These are phyloP conservation scores for Trametes elegans DNA, from an alignment of 768 basidiomycete species.

Conservation along the genomic window DNA sequence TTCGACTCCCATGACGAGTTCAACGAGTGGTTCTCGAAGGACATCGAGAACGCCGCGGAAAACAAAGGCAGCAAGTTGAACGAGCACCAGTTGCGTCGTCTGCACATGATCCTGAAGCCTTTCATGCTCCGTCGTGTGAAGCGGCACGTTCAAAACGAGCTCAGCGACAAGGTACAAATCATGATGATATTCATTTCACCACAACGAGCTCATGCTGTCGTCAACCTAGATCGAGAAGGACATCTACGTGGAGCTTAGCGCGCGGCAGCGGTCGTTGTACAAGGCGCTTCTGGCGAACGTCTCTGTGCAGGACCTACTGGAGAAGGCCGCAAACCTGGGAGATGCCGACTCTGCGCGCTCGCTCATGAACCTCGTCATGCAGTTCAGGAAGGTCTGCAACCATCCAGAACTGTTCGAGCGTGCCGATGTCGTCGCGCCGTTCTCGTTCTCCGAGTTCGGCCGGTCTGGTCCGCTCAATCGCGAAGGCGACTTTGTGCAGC, in stretches of 20 bases:
- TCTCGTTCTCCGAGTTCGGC: constrained; percentile 83
- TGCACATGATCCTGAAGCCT: constrained; percentile 99
- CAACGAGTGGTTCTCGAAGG: constrained; percentile 99
- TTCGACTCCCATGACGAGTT: constrained; percentile 99
- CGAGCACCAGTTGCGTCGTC: constrained; percentile 88
- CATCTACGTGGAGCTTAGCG: constrained; percentile 90
- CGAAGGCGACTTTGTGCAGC: constrained; percentile 80
- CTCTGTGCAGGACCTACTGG: constrained; percentile 90
- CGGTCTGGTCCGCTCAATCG: constrained; percentile 78
- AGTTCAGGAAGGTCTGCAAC: constrained; percentile 99
- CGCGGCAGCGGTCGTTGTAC: constrained; percentile 89
- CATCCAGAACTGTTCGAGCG: constrained; percentile 98
- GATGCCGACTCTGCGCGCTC: constrained; percentile 91
- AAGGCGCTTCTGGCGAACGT: constrained; percentile 88
- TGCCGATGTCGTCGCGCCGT: constrained; percentile 92
- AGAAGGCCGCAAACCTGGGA: constrained; percentile 88
- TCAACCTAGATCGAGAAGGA: constrained; percentile 95
- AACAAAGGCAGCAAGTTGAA: constrained; percentile 90
- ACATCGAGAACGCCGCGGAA: constrained; percentile 93
- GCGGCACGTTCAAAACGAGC: constrained; percentile 98
- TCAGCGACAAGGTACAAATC: constrained; percentile 86
- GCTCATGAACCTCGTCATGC: constrained; percentile 99
- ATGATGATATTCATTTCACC: background rate
- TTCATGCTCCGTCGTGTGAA: constrained; percentile 99
- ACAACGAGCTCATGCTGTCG: background rate